A percentile compares a stretch with the other conserved stretches of the same genome.
Evolutionary conservation across 306 rosid species (phyloP).

Genomic region (Acacia crassicarpa): DNA sequence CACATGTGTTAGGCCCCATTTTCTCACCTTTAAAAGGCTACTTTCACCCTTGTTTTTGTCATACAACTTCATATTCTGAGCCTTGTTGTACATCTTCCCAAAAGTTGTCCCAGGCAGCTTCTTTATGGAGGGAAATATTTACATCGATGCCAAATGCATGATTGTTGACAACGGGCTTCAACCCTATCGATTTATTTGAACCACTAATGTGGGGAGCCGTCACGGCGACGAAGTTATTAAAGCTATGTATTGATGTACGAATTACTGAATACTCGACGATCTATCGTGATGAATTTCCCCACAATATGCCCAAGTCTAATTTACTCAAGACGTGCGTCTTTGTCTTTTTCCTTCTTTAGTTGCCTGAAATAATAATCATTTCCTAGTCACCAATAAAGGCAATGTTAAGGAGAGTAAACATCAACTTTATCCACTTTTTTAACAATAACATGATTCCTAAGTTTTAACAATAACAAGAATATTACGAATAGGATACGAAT

Average conservation of each 20-base stretch:
- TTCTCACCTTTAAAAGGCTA: neutral
- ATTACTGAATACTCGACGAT: neutral
- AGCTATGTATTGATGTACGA: neutral
- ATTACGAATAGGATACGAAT: neutral
- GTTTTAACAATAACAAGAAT: neutral
- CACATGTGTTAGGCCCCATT: neutral
- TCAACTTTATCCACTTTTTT: neutral
- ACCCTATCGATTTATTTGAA: neutral
- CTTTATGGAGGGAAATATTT: neutral
- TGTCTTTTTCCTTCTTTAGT: neutral
- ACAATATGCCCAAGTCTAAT: neutral
- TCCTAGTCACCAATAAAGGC: neutral
- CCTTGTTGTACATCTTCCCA: neutral
- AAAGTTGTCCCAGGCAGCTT: neutral
- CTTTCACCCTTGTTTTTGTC: neutral
- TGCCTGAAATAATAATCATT: neutral
- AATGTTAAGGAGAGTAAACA: neutral
- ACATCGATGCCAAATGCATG: neutral
- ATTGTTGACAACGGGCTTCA: neutral
- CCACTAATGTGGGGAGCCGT: neutral
- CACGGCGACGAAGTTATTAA: neutral
- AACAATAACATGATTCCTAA: neutral
- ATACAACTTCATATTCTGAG: neutral
- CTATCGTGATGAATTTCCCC: neutral
- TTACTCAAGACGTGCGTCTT: neutral